phyloP scores from a whole-genome alignment of 2,329 filamentous ascomycete species.

The Fusarium irregulare region DNA sequence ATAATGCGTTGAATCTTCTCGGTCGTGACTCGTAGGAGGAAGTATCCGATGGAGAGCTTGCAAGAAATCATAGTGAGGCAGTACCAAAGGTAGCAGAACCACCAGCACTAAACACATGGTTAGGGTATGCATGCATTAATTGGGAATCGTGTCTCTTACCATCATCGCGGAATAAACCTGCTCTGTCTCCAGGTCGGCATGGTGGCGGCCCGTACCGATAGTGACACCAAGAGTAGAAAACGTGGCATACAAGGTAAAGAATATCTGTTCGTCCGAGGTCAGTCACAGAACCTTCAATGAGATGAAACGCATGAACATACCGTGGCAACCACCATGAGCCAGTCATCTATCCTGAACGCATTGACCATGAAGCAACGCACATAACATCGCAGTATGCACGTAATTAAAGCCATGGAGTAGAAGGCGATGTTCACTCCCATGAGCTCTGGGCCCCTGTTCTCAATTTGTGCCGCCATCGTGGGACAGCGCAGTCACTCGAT shows the following conservation, averaged over 20 bases:
- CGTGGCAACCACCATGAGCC: constrained; percentile 50
- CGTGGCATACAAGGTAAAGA: constrained; percentile 25
- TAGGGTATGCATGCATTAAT: background rate
- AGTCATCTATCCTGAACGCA: constrained; percentile 53
- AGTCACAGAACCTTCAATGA: constrained; percentile 30
- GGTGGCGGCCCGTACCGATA: constrained; percentile 52
- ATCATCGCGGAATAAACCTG: constrained; percentile 47
- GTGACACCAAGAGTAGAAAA: constrained; percentile 45
- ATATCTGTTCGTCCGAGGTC: constrained; percentile 43
- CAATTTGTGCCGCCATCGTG: constrained; percentile 26
- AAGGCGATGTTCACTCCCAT: constrained; percentile 50
- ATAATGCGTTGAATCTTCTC: constrained; percentile 35
- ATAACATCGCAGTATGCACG: constrained; percentile 48
- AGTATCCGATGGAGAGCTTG: constrained; percentile 52
- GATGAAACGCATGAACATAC: constrained; percentile 28
- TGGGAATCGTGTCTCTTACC: constrained; percentile 39
- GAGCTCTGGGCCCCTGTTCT: constrained; percentile 49
- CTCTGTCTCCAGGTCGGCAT: constrained; percentile 42
- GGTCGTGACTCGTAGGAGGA: constrained; percentile 49
- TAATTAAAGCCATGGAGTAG: constrained; percentile 39
- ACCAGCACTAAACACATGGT: constrained; percentile 39
- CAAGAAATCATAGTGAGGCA: constrained; percentile 43
- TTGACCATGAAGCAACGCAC: constrained; percentile 50
- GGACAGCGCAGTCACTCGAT: background rate
- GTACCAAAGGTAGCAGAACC: constrained; percentile 48